Evolutionary conservation across 1,284 basidiomycete genomes (phyloP).

Genomic region (Porodaedalea pini): DNA sequence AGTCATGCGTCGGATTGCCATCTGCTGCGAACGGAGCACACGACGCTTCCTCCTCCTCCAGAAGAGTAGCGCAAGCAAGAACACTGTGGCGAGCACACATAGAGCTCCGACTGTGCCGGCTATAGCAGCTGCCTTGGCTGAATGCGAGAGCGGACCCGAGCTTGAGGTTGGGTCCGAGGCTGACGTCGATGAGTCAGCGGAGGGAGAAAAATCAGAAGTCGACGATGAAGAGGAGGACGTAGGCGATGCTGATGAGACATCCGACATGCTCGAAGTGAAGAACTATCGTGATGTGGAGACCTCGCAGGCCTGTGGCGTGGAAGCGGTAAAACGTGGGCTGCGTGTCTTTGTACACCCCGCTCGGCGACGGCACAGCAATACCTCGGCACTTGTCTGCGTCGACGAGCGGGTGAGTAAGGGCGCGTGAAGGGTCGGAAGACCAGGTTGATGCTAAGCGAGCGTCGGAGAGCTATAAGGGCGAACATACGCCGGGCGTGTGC

Average conservation of each 20-base stretch:
- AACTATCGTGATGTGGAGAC: not conserved
- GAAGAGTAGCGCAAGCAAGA: constrained; percentile 5
- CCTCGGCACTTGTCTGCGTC: not conserved
- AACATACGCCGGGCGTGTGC: not conserved
- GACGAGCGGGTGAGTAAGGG: not conserved
- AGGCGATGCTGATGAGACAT: not conserved
- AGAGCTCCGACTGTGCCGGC: not conserved
- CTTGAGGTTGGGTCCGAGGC: not conserved
- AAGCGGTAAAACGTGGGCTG: not conserved
- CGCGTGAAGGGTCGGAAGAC: not conserved
- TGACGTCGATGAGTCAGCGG: not conserved
- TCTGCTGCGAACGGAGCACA: constrained; percentile 3
- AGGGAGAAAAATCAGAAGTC: not conserved
- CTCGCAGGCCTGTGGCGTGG: not conserved
- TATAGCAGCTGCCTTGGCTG: not conserved
- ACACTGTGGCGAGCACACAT: not conserved
- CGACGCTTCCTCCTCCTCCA: constrained; percentile 8
- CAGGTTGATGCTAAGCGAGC: not conserved
- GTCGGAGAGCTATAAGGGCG: not conserved
- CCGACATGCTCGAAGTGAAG: not conserved
- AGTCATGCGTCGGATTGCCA: constrained; percentile 14
- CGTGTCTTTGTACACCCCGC: not conserved
- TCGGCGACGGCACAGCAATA: not conserved
- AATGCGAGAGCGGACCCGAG: not conserved
- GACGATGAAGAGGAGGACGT: not conserved